These are phyloP conservation scores for Fistulina hepatica DNA, from an alignment of 1,284 basidiomycete genomes.

Conservation along the genomic window DNA sequence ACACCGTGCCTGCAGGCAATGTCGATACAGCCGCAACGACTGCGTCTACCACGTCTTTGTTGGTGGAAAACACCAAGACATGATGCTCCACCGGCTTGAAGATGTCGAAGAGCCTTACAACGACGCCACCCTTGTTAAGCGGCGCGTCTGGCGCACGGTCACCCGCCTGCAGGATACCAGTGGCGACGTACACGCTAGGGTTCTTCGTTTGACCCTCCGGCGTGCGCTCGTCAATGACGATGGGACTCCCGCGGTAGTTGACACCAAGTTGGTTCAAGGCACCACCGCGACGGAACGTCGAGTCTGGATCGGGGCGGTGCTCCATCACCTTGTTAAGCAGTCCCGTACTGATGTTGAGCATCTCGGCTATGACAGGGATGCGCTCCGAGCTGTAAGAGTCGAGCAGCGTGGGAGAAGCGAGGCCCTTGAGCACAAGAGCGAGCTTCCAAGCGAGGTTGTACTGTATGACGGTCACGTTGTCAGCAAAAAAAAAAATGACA, in stretches of 20 bases:
- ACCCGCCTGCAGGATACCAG: background rate
- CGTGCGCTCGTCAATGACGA: background rate
- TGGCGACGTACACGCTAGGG: background rate
- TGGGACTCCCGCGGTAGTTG: background rate
- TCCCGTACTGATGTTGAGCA: constrained; percentile 19
- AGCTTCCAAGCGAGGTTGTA: constrained; percentile 35
- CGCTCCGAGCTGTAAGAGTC: constrained; percentile 27
- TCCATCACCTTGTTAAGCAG: constrained; percentile 13
- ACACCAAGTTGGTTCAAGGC: background rate
- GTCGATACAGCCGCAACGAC: constrained; percentile 2
- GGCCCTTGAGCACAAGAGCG: constrained; percentile 25
- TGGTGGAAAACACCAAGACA: background rate
- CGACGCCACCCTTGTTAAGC: background rate
- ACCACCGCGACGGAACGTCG: constrained; percentile 6
- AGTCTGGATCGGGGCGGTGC: background rate
- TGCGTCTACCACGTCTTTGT: background rate
- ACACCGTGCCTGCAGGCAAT: constrained; percentile 2
- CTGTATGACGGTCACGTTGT: background rate
- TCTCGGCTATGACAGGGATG: constrained; percentile 28
- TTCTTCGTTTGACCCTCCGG: background rate
- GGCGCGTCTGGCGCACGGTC: background rate
- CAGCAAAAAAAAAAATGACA: background rate
- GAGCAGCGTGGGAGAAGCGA: constrained; percentile 23
- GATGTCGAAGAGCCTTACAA: background rate
- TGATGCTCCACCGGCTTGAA: background rate